Percentiles rank a stretch among this genome's conserved stretches.
Evolutionary conservation across 2,329 filamentous ascomycete species (phyloP).

Genomic region (Cladophialophora bantiana): DNA sequence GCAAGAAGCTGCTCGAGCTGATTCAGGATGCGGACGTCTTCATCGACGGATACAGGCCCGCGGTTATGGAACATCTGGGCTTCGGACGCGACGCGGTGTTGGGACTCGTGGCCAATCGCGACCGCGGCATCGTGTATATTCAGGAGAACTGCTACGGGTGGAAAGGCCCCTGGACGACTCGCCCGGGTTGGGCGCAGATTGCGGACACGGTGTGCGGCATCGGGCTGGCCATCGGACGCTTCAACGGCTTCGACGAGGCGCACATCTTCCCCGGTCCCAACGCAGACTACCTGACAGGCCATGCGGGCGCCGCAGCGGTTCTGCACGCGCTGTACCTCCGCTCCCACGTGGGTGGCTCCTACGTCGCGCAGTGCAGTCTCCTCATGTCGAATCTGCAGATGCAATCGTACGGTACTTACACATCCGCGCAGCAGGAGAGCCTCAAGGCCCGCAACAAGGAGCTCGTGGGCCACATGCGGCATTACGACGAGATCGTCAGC

Average conservation of each 20-base stretch:
- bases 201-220: conserved; percentile 61
- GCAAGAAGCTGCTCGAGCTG: conserved; percentile 49
- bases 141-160: conserved; percentile 60
- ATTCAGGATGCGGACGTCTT: conserved; percentile 60
- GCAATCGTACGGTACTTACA: conserved; percentile 23
- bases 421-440: conserved; percentile 9
- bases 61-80: conserved; percentile 62
- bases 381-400: conserved; percentile 24
- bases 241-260: conserved; percentile 45
- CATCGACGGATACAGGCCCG: conserved; percentile 59
- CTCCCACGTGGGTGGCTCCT: conserved; percentile 30
- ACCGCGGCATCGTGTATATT: conserved; percentile 56
- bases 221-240: conserved; percentile 42
- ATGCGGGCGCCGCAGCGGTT: conserved; percentile 15
- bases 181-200: conserved; percentile 76
- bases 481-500: conserved; percentile 29
- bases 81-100: conserved; percentile 58
- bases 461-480: conserved; percentile 22
- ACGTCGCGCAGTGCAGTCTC: conserved; percentile 22
- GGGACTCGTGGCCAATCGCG: conserved; percentile 48
- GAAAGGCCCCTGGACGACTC: conserved; percentile 66
- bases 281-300: conserved; percentile 23
- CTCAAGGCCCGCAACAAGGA: conserved; percentile 25
- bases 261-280: conserved; percentile 24
- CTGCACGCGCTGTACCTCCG: conserved; percentile 10